Evolutionary conservation across 1,284 basidiomycete species (phyloP).

Genomic region (Grifola frondosa): DNA sequence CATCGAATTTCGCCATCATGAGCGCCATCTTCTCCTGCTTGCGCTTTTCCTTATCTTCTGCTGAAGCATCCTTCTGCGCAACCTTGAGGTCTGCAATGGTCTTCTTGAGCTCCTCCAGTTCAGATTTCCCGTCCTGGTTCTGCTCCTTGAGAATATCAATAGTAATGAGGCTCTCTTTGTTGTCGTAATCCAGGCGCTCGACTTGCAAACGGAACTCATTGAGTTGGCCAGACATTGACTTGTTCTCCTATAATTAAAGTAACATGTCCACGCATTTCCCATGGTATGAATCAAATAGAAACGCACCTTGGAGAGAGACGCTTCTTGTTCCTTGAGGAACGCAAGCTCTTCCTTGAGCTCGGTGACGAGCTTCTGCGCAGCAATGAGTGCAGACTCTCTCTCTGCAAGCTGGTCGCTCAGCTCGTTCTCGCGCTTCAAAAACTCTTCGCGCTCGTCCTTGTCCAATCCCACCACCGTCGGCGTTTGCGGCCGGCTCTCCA

Average conservation of each 20-base stretch:
- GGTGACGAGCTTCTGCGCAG: constrained; percentile 78
- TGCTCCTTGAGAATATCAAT: constrained; percentile 97
- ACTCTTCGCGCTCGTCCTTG: constrained; percentile 97
- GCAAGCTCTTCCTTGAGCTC: constrained; percentile 84
- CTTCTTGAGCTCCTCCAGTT: constrained; percentile 89
- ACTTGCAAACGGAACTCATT: constrained; percentile 92
- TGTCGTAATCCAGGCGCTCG: constrained; percentile 92
- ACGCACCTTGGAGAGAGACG: constrained; percentile 67
- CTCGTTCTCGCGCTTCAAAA: constrained; percentile 96
- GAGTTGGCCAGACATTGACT: constrained; percentile 84
- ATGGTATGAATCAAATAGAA: constrained; percentile 4
- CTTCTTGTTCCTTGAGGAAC: constrained; percentile 92
- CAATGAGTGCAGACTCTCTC: constrained; percentile 77
- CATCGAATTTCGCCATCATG: constrained; percentile 99
- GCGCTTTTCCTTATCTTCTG: constrained; percentile 97
- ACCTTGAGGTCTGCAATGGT: constrained; percentile 78
- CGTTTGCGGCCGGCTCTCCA: constrained; percentile 83
- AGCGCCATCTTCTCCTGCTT: constrained; percentile 99
- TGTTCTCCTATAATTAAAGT: constrained; percentile 72
- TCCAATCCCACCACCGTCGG: constrained; percentile 85
- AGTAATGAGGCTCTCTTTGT: constrained; percentile 93
- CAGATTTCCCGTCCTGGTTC: constrained; percentile 83
- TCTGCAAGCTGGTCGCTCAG: constrained; percentile 92
- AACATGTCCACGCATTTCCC: constrained; percentile 1
- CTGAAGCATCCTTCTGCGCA: constrained; percentile 81